A percentile compares a stretch with the other conserved stretches of the same genome.
Conservation (phyloP, 345 rosid species). For the Limnanthes douglasii region DNA sequence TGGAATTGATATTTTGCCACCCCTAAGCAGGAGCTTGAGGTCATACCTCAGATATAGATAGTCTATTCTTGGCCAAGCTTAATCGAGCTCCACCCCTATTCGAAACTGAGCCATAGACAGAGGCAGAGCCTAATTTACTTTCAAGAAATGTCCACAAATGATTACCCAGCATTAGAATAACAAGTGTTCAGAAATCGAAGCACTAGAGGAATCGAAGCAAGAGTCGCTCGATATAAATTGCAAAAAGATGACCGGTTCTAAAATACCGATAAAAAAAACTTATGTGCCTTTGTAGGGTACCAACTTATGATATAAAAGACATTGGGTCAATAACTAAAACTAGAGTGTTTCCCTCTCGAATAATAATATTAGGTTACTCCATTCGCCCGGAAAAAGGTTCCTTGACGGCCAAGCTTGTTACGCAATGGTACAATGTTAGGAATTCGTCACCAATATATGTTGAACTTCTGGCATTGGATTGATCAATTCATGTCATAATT, state of each 20-base stretch:
- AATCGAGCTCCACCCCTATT: too few species aligned
- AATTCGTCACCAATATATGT: slow-evolving; percentile 79
- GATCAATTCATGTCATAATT: too few species aligned
- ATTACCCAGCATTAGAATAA: too few species aligned
- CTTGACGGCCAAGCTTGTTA: slow-evolving; percentile 86
- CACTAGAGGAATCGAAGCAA: slow-evolving; percentile 42
- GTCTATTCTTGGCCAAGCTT: too few species aligned
- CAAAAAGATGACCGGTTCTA: slow-evolving; percentile 60
- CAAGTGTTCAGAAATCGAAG: too few species aligned
- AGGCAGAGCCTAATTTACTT: too few species aligned
- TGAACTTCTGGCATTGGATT: too few species aligned
- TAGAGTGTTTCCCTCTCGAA: slow-evolving; percentile 67
- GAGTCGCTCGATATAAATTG: slow-evolving; percentile 22
- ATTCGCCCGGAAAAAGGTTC: slow-evolving; percentile 94
- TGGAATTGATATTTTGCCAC: too few species aligned
- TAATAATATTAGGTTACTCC: slow-evolving; percentile 54
- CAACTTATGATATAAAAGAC: not conserved
- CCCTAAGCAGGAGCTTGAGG: too few species aligned
- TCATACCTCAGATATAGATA: too few species aligned
- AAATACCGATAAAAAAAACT: slow-evolving; percentile 20
- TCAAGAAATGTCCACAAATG: too few species aligned
- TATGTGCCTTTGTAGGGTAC: slow-evolving; percentile 6
- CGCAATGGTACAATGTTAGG: slow-evolving; percentile 78
- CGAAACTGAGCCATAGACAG: too few species aligned
- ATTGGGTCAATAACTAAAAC: slow-evolving; percentile 4